Percentiles rank a stretch among this genome's conserved stretches.
phyloP scores from a whole-genome alignment of 192 early-diverging fungal species.

The Umbelopsis sp. region DNA sequence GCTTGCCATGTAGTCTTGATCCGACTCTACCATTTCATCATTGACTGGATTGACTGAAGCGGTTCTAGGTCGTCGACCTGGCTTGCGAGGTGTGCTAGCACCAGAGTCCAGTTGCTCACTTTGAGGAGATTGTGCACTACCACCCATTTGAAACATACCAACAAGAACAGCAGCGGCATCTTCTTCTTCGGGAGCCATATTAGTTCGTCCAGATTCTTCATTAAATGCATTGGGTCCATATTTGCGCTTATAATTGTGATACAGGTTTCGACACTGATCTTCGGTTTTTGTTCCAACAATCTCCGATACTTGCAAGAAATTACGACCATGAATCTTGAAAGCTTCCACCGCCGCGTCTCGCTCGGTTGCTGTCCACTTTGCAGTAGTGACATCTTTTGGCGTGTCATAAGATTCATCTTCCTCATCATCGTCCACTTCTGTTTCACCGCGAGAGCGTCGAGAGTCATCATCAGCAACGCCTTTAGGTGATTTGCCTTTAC shows the following conservation, averaged over 20 bases:
- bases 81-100: conserved; percentile 20
- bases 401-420: conserved; percentile 24
- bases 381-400: conserved; percentile 24
- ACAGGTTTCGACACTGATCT: conserved; percentile 79
- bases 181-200: conserved; percentile 39
- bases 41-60: background rate
- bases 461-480: conserved; percentile 18
- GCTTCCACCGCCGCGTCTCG: conserved; percentile 61
- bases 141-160: conserved; percentile 41
- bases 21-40: background rate
- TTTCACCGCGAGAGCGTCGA: background rate
- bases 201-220: conserved; percentile 38
- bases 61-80: background rate
- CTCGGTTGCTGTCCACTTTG: conserved; percentile 62
- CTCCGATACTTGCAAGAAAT: conserved; percentile 72
- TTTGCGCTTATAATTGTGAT: conserved; percentile 74
- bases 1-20: background rate
- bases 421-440: conserved; percentile 19
- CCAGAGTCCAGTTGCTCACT: background rate
- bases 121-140: background rate
- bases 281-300: conserved; percentile 77
- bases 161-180: conserved; percentile 43
- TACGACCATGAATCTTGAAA: conserved; percentile 64
- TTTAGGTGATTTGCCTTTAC: conserved; percentile 20
- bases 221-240: conserved; percentile 55